Evolutionary conservation across 106 monocot species (phyloP), one percentile per base, ranked within the genome.

Genomic region (Acorus gramineus): DNA sequence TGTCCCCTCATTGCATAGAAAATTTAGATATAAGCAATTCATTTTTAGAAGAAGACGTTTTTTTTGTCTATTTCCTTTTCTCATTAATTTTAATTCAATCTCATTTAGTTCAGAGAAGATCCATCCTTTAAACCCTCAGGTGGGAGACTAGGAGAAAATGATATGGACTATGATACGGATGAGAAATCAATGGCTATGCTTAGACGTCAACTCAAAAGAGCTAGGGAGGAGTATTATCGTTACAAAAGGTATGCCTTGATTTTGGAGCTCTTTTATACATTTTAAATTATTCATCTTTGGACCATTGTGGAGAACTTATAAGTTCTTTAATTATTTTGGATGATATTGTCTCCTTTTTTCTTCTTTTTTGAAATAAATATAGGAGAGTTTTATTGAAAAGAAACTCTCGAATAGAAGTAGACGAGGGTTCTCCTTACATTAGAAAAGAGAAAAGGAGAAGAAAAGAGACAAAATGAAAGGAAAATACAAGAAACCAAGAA

Each of bases 81-180:
- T 8, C 5, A 3, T 13, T 7, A 12, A 62, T 14, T 51, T 69
- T 42, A 58, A 52, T 12, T 11, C 61, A 43, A 52, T 13, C 72
- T 56, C 71, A 48, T 64, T 67, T 68, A 96, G 95, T 72, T 96
- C 45, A 57, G 63, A 47, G 95, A 90, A 66, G 95, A 96, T 87
- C 95, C 90, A 57, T 84, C 90, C 69, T 90, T 96, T 70, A 96
- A 90, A 65, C 90, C 95, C 58, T 90, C 90, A 53, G 95, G 95
- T 3, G 95, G 95, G 59, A 85, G 90, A 82, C 69, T 96, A 54
- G 95, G 95, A 5, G 90, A 90, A 85, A 96, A 96, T 70, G 95
- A 96, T 73, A 96, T 96, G 95, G 95, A 96, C 52, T 96, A 96
- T 79, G 95, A 96, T 66, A 90, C 95, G 0, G 95, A 96, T 79